Evolutionary conservation across 257 asterid species (phyloP).

Genomic region (Agastache rugosa): DNA sequence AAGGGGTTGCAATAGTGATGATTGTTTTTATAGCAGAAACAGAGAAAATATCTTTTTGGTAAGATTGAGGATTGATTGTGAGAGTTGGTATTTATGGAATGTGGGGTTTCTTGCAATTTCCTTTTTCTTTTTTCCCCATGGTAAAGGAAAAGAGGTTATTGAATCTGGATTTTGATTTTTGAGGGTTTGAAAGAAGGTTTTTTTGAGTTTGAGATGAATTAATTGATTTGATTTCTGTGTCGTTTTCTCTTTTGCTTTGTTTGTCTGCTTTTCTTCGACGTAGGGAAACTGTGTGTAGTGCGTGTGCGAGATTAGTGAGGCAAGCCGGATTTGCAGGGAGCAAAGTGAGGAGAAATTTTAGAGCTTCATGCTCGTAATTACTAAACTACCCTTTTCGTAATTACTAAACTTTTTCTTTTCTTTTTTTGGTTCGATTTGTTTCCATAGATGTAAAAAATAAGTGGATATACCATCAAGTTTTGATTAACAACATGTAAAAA

Average conservation of each 20-base stretch:
- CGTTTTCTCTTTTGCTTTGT: not conserved
- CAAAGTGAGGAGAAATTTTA: not conserved
- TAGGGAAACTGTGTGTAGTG: conserved; percentile 10
- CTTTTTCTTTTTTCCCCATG: not conserved
- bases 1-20: not conserved
- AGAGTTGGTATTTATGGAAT: conserved; percentile 28
- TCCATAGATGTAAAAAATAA: too few relatives aligned
- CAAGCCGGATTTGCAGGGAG: conserved; percentile 23
- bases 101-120: conserved; percentile 24
- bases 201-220: not conserved
- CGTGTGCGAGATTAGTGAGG: conserved; percentile 32
- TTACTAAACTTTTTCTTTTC: not conserved
- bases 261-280: not conserved
- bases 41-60: not conserved
- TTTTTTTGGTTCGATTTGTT: not conserved
- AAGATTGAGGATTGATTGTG: conserved; percentile 5
- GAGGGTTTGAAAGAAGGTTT: conserved; percentile 24
- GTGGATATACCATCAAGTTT: too few relatives aligned
- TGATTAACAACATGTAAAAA: too few relatives aligned
- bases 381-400: conserved; percentile 9
- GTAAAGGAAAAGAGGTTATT: not conserved
- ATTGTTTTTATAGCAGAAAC: not conserved
- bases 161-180: conserved; percentile 25
- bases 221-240: not conserved
- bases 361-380: not conserved